Evolutionary conservation across 2,329 filamentous ascomycete species (phyloP).

Genomic region (Cercospora citrullina): DNA sequence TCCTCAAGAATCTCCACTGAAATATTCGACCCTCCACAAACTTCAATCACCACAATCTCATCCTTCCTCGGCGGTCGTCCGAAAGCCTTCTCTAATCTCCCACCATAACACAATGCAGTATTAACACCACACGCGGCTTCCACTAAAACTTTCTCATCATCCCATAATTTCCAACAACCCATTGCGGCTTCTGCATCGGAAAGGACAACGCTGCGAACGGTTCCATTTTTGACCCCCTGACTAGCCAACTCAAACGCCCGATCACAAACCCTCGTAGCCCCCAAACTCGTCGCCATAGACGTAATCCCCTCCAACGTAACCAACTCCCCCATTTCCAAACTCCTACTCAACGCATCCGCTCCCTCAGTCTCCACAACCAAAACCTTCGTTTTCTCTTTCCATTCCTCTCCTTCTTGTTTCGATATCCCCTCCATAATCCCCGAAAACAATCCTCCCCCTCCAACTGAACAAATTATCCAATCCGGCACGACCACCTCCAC

Average conservation of each 20-base stretch:
- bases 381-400: slow-evolving; percentile 48
- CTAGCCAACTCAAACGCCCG: slow-evolving; percentile 66
- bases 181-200: slow-evolving; percentile 76
- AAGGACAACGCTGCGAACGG: slow-evolving; percentile 63
- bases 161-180: slow-evolving; percentile 73
- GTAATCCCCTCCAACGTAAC: slow-evolving; percentile 70
- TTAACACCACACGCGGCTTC: slow-evolving; percentile 85
- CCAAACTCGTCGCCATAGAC: slow-evolving; percentile 72
- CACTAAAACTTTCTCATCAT: slow-evolving; percentile 78
- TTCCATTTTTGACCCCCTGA: slow-evolving; percentile 38
- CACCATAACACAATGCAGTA: slow-evolving; percentile 67
- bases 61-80: slow-evolving; percentile 43
- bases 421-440: slow-evolving; percentile 72
- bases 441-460: slow-evolving; percentile 77
- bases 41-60: slow-evolving; percentile 74
- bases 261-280: slow-evolving; percentile 68
- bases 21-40: slow-evolving; percentile 69
- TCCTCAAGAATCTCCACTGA: slow-evolving; percentile 51
- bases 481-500: slow-evolving; percentile 58
- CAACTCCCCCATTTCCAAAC: slow-evolving; percentile 54
- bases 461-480: slow-evolving; percentile 73
- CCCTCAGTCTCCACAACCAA: slow-evolving; percentile 76
- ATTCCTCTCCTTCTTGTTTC: slow-evolving; percentile 38
- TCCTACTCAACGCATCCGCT: slow-evolving; percentile 67
- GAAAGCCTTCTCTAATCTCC: slow-evolving; percentile 57